Base-by-base conservation (phyloP, 2,329 filamentous ascomycete species). In the Trichoderma sp. region DNA sequence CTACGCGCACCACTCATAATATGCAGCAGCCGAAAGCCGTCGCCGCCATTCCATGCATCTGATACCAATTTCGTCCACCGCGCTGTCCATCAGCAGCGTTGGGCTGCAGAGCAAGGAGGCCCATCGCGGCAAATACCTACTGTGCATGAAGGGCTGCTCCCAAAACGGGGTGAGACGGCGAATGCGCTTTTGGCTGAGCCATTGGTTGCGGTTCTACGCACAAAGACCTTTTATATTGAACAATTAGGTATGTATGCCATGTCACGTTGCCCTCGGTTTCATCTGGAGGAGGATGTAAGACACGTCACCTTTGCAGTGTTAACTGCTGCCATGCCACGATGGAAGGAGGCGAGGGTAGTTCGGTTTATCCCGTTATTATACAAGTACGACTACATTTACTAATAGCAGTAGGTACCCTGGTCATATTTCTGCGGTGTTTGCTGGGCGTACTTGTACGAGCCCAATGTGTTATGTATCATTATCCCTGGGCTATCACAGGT, bases 291-390 rank as follows among this genome's bases (percentile, higher is more conserved):
- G 35, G 53, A 58, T 58, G 63, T 58, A 40, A 66, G 53, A 66
- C 63, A 66, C 53, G 63, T 66, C 63, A 66, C 49, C 53, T 40
- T 35, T 66, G 31, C 35, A 14, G 37, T 5, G 11, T 33, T 24
- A 16, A 58, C 3, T 31, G n/a, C 33, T 27, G 31, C 31, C 31
- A 27, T 27, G 31, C n/a, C 55, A 27, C 13, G 21, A 27, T 24
- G 24, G 14, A 13, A 5, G 29, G 53, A 49, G 10, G 27, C 4
- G 24, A 31, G 24, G n/a, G 27, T 27, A 49, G 37, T 11, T 40
- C 14, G 11, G 29, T 27, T 24, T 21, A 21, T 55, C 33, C 24
- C 49, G 19, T 24, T 43, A 19, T 10, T 43, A n/a, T n/a, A n/a
- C n/a, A n/a, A n/a, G n/a, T n/a, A n/a, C 40, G 7, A 43, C 19